These are phyloP conservation scores for Mortierella sp. DNA, from an alignment of 371 early-diverging fungal species.

Conservation along the genomic window DNA sequence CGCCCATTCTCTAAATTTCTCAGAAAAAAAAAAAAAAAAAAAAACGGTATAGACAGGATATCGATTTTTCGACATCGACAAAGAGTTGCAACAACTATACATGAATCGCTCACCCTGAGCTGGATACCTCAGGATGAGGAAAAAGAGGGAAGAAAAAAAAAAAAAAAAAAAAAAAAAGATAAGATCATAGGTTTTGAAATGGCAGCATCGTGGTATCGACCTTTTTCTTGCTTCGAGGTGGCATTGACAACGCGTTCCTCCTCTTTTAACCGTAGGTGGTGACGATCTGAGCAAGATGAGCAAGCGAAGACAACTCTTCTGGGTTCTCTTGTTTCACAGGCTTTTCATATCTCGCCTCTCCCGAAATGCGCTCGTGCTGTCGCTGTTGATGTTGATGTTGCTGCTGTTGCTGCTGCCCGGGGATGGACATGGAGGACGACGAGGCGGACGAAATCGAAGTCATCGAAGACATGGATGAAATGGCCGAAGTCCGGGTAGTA, in stretches of 20 bases:
- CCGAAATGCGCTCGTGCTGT: neutral
- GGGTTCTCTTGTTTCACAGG: constrained; percentile 18
- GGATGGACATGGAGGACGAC: neutral
- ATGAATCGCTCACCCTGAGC: too few species aligned
- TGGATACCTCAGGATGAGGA: too few species aligned
- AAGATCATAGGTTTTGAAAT: too few species aligned
- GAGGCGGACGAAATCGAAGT: constrained; percentile 37
- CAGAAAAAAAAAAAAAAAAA: neutral
- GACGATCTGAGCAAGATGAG: constrained; percentile 48
- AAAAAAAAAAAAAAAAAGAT: too few species aligned
- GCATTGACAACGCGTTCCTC: neutral
- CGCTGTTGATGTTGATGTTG: neutral
- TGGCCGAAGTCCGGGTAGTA: constrained; percentile 20
- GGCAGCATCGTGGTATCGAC: too few species aligned
- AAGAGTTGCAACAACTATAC: too few species aligned
- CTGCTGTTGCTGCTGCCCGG: constrained; percentile 6
- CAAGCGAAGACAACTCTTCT: constrained; percentile 43
- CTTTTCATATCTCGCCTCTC: constrained; percentile 11
- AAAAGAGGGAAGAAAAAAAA: too few species aligned
- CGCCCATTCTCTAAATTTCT: neutral
- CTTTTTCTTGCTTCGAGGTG: too few species aligned
- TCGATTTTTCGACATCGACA: too few species aligned
- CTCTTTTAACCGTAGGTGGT: constrained; percentile 38
- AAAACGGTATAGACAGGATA: neutral
- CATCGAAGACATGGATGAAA: constrained; percentile 38